Evolutionary conservation across 768 basidiomycete species (phyloP).

Genomic region (Mycena chlorophos): DNA sequence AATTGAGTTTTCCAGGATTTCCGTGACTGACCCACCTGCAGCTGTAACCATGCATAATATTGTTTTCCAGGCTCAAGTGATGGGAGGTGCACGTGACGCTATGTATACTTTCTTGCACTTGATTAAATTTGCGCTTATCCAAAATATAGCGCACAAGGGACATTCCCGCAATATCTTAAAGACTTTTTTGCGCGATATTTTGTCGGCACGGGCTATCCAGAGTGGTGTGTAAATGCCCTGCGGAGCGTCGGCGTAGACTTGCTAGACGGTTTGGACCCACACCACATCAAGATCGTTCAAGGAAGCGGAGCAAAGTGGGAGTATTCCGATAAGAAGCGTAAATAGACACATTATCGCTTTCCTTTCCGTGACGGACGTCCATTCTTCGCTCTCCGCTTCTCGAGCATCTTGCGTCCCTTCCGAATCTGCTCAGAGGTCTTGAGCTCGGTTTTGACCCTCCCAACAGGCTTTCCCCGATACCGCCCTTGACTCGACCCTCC

Average conservation of each 20-base stretch:
- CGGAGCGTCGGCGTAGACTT: constrained; percentile 82
- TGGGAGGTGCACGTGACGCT: constrained; percentile 82
- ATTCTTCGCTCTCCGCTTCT: constrained; percentile 75
- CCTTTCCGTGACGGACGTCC: constrained; percentile 60
- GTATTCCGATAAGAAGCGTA: constrained; percentile 47
- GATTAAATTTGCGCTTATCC: no score
- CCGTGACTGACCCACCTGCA: constrained; percentile 29
- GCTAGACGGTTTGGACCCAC: constrained; percentile 45
- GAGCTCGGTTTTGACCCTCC: constrained; percentile 76
- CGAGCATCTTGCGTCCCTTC: constrained; percentile 63
- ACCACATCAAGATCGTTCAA: constrained; percentile 47
- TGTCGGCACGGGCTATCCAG: constrained; percentile 73
- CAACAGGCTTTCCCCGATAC: constrained; percentile 59
- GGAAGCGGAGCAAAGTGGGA: constrained; percentile 82
- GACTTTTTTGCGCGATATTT: constrained; percentile 81
- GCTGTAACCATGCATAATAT: constrained; percentile 83
- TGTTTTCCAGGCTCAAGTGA: constrained; percentile 82
- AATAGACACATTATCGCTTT: constrained; percentile 34
- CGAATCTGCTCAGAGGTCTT: constrained; percentile 87
- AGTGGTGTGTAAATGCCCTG: constrained; percentile 87
- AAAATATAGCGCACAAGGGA: no score
- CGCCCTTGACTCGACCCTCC: constrained; percentile 42
- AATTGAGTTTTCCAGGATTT: constrained; percentile 24
- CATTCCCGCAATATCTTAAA: constrained; percentile 75
- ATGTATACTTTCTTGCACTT: no score